phyloP scores from a whole-genome alignment of 768 basidiomycete species.

The Serendipita indica region DNA sequence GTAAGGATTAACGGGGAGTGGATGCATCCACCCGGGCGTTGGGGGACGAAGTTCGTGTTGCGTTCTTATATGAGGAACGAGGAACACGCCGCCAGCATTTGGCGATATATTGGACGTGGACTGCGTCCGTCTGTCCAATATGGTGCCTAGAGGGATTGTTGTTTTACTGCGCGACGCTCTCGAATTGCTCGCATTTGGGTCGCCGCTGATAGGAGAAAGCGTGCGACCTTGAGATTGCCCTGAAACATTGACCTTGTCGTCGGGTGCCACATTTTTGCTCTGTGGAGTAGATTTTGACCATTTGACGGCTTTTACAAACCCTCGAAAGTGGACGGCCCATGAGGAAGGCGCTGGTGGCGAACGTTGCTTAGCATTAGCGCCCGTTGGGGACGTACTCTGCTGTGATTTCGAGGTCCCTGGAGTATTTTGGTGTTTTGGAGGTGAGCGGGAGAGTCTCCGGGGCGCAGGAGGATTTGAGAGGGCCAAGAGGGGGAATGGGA shows the following conservation, averaged over 20 bases:
- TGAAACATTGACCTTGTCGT: not conserved
- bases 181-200: not conserved
- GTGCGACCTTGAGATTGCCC: not conserved
- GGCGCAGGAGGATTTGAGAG: not conserved
- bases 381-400: no score
- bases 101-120: not conserved
- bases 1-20: not conserved
- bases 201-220: not conserved
- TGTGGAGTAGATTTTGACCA: not conserved
- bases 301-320: slow-evolving; percentile 4
- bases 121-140: not conserved
- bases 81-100: slow-evolving; percentile 4
- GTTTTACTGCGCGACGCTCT: not conserved
- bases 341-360: not conserved
- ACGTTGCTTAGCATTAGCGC: not conserved
- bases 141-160: no score
- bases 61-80: not conserved
- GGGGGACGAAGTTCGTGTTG: not conserved
- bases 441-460: not conserved
- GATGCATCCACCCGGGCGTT: slow-evolving; percentile 1
- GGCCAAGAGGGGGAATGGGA: not conserved
- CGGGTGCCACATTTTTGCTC: not conserved
- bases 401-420: not conserved
- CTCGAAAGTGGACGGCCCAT: slow-evolving; percentile 1
- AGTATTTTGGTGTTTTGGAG: not conserved